Evolutionary conservation across 441 rosid species (phyloP), one percentile per base, ranked within the genome.

Genomic region (Arabidopsis hybrid): DNA sequence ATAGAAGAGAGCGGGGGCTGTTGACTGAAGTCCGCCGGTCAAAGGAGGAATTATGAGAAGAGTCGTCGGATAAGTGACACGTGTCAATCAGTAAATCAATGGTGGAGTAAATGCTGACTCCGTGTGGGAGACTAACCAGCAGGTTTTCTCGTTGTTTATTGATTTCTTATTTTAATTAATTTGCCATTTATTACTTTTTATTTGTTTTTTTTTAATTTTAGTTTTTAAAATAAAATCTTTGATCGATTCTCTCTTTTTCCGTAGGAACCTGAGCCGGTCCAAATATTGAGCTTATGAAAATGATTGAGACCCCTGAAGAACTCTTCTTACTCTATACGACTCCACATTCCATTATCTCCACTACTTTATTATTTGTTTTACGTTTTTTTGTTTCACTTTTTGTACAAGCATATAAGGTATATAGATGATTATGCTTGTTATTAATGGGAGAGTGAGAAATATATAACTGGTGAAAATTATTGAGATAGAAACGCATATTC

Each of bases 81-180:
- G 91, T 87, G 87, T 72, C 73, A 21, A 18, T 12, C 51, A 21
- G 32, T 76, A 76, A 43, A 58, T 65, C 42, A 12, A 63, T 18
- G 35, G 46, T 13, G 46, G 45, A 39, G 17, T 76, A 17, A 50
- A 39, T 60, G 51, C 62, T 57, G 77, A 72, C 40, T 52, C 53
- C 76, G 74, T 83, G 89, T 77, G 85, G 86, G 89, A 80, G 77
- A 79, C 83, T 79, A 77, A 81, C 83, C 92, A 84, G 89, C 95
- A 88, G 82, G 77, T 51, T 81, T 75, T 72, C 56, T 60, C 73
- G 67, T 78, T 52, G 18, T 53, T 53, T 53, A 26, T 32, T 35
- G 6, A 8, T 42, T 52, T 47, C 18, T 55, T 61, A 7, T 32
- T 53, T 63, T 29, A 69, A 59, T 61, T 35, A 43, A 29, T 45